Conservation (phyloP, 208 protist species). For the Endotrypanum monterogeii region DNA sequence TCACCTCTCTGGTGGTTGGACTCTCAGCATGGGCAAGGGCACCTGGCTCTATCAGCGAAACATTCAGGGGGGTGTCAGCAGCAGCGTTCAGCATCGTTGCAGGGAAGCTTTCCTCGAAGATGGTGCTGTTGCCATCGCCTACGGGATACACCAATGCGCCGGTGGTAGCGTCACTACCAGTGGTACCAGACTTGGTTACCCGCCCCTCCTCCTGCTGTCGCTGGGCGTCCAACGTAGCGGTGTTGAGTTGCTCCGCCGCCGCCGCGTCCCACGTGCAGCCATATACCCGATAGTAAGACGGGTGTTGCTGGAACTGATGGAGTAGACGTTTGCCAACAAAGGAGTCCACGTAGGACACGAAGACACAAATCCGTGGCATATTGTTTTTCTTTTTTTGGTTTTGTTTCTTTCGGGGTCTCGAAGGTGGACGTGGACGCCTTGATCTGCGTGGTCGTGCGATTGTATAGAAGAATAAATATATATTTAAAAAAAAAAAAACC, state of each 20-base stretch:
- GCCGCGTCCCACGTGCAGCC: slow-evolving; percentile 78
- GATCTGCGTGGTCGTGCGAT: background rate
- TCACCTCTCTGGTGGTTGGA: background rate
- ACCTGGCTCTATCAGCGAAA: background rate
- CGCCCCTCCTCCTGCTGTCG: slow-evolving; percentile 6
- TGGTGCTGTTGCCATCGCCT: background rate
- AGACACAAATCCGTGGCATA: slow-evolving; percentile 45
- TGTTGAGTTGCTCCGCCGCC: slow-evolving; percentile 35
- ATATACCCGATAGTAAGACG: slow-evolving; percentile 57
- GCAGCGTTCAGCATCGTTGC: slow-evolving; percentile 13
- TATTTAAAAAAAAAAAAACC: background rate
- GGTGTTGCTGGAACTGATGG: slow-evolving; percentile 54
- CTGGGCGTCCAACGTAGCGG: background rate
- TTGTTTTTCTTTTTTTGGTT: background rate
- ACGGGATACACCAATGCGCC: background rate
- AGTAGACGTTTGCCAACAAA: slow-evolving; percentile 73
- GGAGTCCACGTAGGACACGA: slow-evolving; percentile 81
- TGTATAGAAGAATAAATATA: background rate
- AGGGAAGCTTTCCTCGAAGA: slow-evolving; percentile 11
- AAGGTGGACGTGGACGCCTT: background rate
- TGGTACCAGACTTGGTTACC: background rate
- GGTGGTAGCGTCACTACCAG: background rate
- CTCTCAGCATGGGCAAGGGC: background rate
- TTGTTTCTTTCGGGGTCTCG: no score
- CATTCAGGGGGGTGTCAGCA: background rate